Evolutionary conservation across 1,284 basidiomycete species (phyloP).

Genomic region (Megacollybia platyphylla): DNA sequence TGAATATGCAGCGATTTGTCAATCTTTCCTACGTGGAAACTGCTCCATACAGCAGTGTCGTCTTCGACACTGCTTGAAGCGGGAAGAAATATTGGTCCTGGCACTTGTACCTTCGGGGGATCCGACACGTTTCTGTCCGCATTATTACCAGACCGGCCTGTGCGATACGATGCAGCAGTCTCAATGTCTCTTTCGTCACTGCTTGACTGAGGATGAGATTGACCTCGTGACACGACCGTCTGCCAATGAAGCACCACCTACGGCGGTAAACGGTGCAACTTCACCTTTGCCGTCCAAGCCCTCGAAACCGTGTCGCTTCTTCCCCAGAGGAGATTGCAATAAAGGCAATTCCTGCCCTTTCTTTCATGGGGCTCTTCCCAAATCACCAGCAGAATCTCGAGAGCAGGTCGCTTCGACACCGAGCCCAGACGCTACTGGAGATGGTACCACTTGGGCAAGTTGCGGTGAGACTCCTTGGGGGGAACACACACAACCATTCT

Average conservation of each 20-base stretch:
- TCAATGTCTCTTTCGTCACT: neutral
- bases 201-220: neutral
- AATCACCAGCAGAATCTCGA: neutral
- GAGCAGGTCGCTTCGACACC: neutral
- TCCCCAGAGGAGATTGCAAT: slow-evolving; percentile 10
- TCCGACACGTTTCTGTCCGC: neutral
- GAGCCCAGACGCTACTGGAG: neutral
- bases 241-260: neutral
- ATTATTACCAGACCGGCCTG: neutral
- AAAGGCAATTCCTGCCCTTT: slow-evolving; percentile 14
- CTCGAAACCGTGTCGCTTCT: slow-evolving; percentile 10
- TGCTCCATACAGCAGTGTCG: neutral
- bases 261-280: neutral
- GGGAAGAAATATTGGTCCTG: neutral
- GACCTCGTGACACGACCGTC: neutral
- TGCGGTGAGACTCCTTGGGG: neutral
- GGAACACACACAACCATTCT: neutral
- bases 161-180: neutral
- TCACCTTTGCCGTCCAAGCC: neutral
- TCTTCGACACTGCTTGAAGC: neutral
- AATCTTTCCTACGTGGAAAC: neutral
- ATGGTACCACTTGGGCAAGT: neutral
- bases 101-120: neutral
- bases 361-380: slow-evolving; percentile 5
- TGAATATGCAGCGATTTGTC: neutral